A percentile compares a stretch with the other conserved stretches of the same genome.
Evolutionary conservation across 106 monocot genomes (phyloP).

Genomic region (Dendrobium officinale): DNA sequence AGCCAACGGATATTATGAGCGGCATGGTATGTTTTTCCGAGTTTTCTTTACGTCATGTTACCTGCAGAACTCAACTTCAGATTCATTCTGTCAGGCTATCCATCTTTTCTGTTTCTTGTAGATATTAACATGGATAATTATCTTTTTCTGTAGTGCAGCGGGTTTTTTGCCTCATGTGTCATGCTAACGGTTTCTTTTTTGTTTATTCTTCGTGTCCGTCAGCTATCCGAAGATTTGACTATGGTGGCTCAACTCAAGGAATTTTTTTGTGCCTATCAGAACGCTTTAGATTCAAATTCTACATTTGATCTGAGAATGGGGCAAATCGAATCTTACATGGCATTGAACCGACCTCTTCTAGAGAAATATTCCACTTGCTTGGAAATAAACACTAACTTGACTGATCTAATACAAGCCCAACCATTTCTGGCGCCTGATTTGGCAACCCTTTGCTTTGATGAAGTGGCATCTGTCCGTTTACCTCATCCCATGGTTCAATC

Average conservation of each 20-base stretch:
- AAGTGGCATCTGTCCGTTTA: not conserved
- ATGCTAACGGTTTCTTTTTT: not conserved
- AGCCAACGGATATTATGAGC: not conserved
- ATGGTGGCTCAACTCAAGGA: conserved; percentile 4
- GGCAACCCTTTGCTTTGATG: not conserved
- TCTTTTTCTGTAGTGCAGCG: too few relatives aligned
- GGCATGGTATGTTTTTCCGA: not conserved
- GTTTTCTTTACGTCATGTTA: not conserved
- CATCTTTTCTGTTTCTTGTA: not conserved
- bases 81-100: not conserved
- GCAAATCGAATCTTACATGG: not conserved
- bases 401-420: not conserved
- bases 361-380: not conserved
- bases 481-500: conserved; percentile 10
- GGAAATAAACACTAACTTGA: not conserved
- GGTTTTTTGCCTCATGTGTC: not conserved
- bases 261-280: not conserved
- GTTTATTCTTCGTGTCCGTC: not conserved
- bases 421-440: not conserved
- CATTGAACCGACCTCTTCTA: not conserved
- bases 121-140: not conserved
- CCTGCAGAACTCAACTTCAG: not conserved
- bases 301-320: not conserved
- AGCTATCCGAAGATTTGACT: conserved; percentile 3
- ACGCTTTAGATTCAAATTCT: not conserved